Evolutionary conservation across 345 rosid genomes (phyloP), one percentile per base, ranked within the genome.

Genomic region (Psidium guajava): DNA sequence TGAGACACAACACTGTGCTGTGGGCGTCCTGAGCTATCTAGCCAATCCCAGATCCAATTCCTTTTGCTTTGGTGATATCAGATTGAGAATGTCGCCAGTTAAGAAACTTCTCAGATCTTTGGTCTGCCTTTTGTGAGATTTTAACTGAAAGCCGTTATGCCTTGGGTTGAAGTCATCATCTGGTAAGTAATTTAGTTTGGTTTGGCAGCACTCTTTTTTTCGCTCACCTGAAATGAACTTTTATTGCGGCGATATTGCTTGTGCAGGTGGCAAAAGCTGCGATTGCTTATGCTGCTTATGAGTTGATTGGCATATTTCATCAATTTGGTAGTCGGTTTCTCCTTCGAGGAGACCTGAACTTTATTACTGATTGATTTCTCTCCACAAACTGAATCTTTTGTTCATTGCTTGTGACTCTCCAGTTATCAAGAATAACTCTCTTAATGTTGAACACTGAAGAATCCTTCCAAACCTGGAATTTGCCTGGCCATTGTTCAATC

Each of bases 1-100:
- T 94, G 87, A 92, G 86, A 50, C 25, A 28, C 25, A 13, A 27
- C 75, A 25, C 40, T 27, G 82, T 3, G 8, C 15, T 18, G 18
- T 51, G 42, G 27, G 25, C 11, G 52, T 75, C 18, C 14, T 15
- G 20, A 7, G 2, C 28, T 22, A 81, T n/a, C 59, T 84, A 42
- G 20, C 59, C 44, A 75, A 28, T 59, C 75, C 47, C 28, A 42
- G 53, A 22, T 54, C 56, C 59, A 80, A 54, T 54, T 58, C 82
- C 6, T 12, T 18, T 58, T 51, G 57, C 5, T 82, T 20, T n/a
- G 56, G 36, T 69, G 28, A 14, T 25, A 20, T 27, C 55, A 8
- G 85, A 86, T 44, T 61, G 24, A 50, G 84, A 82, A 50, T 82
- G 57, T 53, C 0, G 24, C 5, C 21, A 51, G 59, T n/a, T 53